Evolutionary conservation across 2,329 filamentous ascomycete genomes (phyloP).

Genomic region (Trichoderma koningii): DNA sequence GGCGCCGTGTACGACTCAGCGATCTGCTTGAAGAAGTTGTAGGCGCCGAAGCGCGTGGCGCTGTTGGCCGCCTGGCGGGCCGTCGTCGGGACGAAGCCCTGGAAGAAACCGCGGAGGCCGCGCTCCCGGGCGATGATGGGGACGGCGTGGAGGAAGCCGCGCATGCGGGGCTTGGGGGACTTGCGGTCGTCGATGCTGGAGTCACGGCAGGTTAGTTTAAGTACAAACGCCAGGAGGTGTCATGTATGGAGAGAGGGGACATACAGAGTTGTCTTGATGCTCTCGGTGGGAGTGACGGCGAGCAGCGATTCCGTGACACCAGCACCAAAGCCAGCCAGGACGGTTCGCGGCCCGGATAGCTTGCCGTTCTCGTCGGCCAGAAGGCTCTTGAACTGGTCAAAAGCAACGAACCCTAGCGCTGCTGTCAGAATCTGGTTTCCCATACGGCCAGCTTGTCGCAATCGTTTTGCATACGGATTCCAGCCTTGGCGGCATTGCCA

Average conservation of each 20-base stretch:
- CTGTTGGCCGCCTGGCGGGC: conserved; percentile 93
- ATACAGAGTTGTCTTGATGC: conserved; percentile 93
- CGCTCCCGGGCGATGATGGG: conserved; percentile 85
- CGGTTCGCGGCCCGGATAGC: conserved; percentile 85
- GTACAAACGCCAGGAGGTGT: not conserved
- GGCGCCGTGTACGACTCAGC: conserved; percentile 91
- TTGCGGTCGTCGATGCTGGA: conserved; percentile 93
- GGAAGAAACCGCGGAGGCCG: conserved; percentile 90
- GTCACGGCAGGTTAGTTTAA: not conserved
- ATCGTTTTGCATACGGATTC: conserved; percentile 68
- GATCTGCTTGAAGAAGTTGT: conserved; percentile 86
- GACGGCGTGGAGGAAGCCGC: conserved; percentile 88
- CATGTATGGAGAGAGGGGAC: not conserved
- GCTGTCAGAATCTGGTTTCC: not conserved
- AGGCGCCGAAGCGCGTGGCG: conserved; percentile 85
- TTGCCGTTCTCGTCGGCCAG: conserved; percentile 83
- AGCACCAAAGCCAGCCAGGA: conserved; percentile 90
- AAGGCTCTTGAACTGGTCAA: conserved; percentile 87
- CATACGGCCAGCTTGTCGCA: not conserved
- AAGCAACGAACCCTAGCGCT: conserved; percentile 72
- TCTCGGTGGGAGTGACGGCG: conserved; percentile 95
- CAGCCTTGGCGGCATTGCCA: conserved; percentile 94
- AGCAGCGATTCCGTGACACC: conserved; percentile 91
- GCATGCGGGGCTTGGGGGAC: conserved; percentile 78
- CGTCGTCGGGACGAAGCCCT: conserved; percentile 93